A percentile compares a stretch with the other conserved stretches of the same genome.
phyloP scores from a whole-genome alignment of 345 rosid species.

The Lumnitzera racemosa region DNA sequence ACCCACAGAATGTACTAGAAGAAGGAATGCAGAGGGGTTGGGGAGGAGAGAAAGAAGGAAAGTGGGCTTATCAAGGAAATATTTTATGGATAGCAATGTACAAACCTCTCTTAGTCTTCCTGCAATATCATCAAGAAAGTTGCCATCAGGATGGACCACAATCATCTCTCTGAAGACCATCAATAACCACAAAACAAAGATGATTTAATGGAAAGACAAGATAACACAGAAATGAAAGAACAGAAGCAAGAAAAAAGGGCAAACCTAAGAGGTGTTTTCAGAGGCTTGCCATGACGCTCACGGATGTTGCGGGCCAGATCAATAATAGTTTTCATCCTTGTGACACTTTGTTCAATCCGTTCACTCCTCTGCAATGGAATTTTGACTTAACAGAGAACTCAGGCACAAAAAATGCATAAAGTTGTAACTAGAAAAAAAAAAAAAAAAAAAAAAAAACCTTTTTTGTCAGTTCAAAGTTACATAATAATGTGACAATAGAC shows the following conservation, averaged over 20 bases:
- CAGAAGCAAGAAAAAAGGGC: conserved; percentile 6
- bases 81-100: conserved; percentile 1
- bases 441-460: too few species aligned
- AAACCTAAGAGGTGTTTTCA: conserved; percentile 90
- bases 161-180: conserved; percentile 67
- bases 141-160: conserved; percentile 84
- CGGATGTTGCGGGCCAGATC: conserved; percentile 97
- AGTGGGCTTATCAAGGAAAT: background rate
- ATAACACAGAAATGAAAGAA: background rate
- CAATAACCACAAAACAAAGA: background rate
- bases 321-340: conserved; percentile 92
- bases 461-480: too few species aligned
- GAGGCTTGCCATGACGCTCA: conserved; percentile 83
- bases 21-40: too few species aligned
- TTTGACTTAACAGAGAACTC: background rate
- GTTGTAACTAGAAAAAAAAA: too few species aligned
- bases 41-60: background rate
- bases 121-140: conserved; percentile 85
- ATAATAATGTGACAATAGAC: too few species aligned
- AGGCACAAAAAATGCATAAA: too few species aligned
- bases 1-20: too few species aligned
- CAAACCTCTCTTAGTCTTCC: conserved; percentile 86
- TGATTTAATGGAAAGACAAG: background rate
- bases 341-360: conserved; percentile 85
- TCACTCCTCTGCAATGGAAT: conserved; percentile 53